phyloP scores from a whole-genome alignment of 2,329 filamentous ascomycete species.

The Hypoxylon sp. region DNA sequence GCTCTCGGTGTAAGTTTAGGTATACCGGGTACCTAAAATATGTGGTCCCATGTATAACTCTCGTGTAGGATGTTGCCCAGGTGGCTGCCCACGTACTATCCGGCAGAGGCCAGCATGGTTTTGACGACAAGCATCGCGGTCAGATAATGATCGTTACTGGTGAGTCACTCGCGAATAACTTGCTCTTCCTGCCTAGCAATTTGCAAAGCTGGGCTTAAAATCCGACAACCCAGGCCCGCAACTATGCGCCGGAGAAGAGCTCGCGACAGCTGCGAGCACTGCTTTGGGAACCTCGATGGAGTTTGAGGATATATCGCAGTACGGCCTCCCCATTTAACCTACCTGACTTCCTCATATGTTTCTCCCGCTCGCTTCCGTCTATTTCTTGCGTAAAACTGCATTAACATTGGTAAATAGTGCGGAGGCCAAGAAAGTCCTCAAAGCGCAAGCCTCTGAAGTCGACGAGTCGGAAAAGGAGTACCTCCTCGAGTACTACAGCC shows the following conservation, averaged over 20 bases:
- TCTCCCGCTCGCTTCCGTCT: not conserved
- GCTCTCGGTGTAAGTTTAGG: slow-evolving; percentile 1
- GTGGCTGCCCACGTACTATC: slow-evolving; percentile 4
- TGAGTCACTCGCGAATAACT: not conserved
- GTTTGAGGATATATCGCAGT: slow-evolving; percentile 13
- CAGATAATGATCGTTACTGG: slow-evolving; percentile 15
- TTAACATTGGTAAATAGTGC: not conserved
- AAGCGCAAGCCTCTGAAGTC: slow-evolving; percentile 12
- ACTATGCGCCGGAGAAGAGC: slow-evolving; percentile 16
- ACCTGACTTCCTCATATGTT: not conserved
- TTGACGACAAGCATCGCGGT: slow-evolving; percentile 12
- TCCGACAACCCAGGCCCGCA: slow-evolving; percentile 4
- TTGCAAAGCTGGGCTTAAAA: not conserved
- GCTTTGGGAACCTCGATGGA: slow-evolving; percentile 2
- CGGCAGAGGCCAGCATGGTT: slow-evolving; percentile 7
- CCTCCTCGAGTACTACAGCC: slow-evolving; percentile 15
- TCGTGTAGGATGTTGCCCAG: slow-evolving; percentile 9
- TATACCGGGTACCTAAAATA: not conserved
- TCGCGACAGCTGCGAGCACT: slow-evolving; percentile 5
- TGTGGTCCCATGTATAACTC: not conserved
- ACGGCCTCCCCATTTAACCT: not conserved
- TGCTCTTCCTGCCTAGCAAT: not conserved
- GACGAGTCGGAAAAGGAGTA: slow-evolving; percentile 11
- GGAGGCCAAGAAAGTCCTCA: slow-evolving; percentile 5
- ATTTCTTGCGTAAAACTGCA: not conserved